Base-by-base conservation (phyloP, 2,329 filamentous ascomycete genomes). In the Colletotrichum tofieldiae region DNA sequence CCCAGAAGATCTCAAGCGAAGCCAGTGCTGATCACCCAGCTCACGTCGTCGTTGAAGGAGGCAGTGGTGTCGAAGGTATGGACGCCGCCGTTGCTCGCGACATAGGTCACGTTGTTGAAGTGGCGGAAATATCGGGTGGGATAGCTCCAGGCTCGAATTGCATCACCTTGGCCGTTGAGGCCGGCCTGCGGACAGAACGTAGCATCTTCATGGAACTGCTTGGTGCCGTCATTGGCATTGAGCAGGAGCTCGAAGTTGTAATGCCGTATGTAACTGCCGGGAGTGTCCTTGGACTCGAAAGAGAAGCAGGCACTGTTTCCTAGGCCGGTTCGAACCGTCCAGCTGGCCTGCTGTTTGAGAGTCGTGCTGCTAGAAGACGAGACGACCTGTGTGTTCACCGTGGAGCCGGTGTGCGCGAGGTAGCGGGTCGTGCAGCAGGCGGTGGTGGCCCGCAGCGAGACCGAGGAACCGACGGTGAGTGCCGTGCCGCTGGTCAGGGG, bases 221-320 rank as follows among this genome's bases (percentile, higher is more conserved):
- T 90, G 67, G 82, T 83, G 65, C 85, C 85, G 73, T 92, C 90
- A 73, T 86, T 85, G 68, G 85, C 83, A 52, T 82, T 79, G 56
- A 92, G 74, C 43, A 78, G 58, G 0, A 92, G 86, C 37, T 29
- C 82, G 63, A 90, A 92, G 79, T 86, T 77, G 73, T 78, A 83
- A 81, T 92, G 90, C 0, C 90, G 84, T 5, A 92, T 82, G 77
- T 84, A 92, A 80, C 86, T 89, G 3, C 90, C 90, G 1, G 90
- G 81, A 0, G 86, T 86, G 72, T 91, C 89, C 14, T 78, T 79
- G 0, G 89, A 90, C 79, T 92, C 90, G 73, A 92, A 92, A 0
- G 90, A 92, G 77, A 84, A 84, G 79, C 90, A 92, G 35, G 68
- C 88, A 71, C 82, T 85, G 78, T 89, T 89, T 6, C 80, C 88